These are phyloP conservation scores for Marsdenia floribunda DNA, from an alignment of 257 asterid genomes.

Conservation along the genomic window DNA sequence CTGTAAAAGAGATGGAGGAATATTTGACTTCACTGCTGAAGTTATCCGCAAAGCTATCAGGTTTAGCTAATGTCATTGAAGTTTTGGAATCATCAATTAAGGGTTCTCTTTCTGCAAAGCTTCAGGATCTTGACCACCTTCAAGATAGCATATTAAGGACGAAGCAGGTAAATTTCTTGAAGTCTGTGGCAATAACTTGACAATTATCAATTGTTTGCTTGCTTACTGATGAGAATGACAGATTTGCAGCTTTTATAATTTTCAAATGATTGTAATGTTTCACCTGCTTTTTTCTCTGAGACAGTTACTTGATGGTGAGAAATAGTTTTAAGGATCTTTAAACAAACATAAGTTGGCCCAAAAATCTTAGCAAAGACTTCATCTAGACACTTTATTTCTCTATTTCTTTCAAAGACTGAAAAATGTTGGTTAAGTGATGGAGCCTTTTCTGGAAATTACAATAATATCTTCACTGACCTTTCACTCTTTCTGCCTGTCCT, in stretches of 20 bases:
- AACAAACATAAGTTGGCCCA: background rate
- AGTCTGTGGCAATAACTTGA: conserved; percentile 1
- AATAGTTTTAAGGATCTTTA: background rate
- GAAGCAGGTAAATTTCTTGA: conserved; percentile 62
- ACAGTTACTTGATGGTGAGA: background rate
- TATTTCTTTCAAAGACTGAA: background rate
- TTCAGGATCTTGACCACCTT: conserved; percentile 65
- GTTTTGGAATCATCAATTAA: conserved; percentile 82
- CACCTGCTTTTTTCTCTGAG: background rate
- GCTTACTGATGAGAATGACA: background rate
- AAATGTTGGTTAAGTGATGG: background rate
- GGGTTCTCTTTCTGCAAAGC: conserved; percentile 65
- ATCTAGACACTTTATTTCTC: background rate
- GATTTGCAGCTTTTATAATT: background rate
- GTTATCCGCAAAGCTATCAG: conserved; percentile 67
- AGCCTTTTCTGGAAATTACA: background rate
- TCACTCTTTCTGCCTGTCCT: background rate
- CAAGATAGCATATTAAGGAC: conserved; percentile 78
- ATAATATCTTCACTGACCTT: background rate
- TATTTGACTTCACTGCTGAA: conserved; percentile 49
- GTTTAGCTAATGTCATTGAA: conserved; percentile 65
- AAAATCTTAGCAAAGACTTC: background rate
- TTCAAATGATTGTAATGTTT: background rate
- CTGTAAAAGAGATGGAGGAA: conserved; percentile 42
- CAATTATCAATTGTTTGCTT: background rate